These are phyloP conservation scores for Exophiala calicioides DNA, from an alignment of 2,329 filamentous ascomycete genomes.

Conservation along the genomic window DNA sequence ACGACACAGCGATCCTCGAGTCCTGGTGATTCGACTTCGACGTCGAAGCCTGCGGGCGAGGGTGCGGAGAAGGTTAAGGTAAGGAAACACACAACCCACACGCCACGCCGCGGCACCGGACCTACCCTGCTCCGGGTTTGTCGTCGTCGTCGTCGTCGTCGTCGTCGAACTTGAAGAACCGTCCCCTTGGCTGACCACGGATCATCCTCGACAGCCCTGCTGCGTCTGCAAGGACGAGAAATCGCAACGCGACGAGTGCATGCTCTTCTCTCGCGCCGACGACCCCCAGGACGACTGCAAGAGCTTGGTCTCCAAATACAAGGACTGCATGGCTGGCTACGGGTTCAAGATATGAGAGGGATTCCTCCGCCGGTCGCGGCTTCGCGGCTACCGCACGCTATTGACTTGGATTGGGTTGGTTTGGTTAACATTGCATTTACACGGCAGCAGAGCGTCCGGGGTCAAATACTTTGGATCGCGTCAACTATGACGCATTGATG, in stretches of 20 bases:
- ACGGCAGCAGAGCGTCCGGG: neutral
- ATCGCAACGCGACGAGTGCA: conserved; percentile 89
- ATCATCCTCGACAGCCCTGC: conserved; percentile 67
- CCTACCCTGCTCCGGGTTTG: no score
- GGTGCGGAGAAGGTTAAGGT: conserved; percentile 31
- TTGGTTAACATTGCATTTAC: neutral
- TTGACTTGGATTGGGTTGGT: neutral
- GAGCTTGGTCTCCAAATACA: conserved; percentile 80
- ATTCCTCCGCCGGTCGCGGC: no score
- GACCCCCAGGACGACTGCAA: conserved; percentile 84
- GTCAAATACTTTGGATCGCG: neutral
- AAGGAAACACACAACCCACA: conserved; percentile 2
- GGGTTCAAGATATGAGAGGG: conserved; percentile 70
- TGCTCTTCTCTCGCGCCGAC: conserved; percentile 88
- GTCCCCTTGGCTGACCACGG: conserved; percentile 4
- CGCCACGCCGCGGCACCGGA: no score
- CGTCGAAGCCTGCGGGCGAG: conserved; percentile 16
- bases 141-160: neutral
- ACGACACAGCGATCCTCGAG: neutral
- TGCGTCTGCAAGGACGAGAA: conserved; percentile 98
- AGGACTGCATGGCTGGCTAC: conserved; percentile 87
- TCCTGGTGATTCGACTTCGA: conserved; percentile 9
- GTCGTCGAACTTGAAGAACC: neutral
- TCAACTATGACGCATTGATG: no score
- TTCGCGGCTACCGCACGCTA: no score